Base-by-base conservation (phyloP, 352 stramenopile genomes). In the Globisporangium solare region DNA sequence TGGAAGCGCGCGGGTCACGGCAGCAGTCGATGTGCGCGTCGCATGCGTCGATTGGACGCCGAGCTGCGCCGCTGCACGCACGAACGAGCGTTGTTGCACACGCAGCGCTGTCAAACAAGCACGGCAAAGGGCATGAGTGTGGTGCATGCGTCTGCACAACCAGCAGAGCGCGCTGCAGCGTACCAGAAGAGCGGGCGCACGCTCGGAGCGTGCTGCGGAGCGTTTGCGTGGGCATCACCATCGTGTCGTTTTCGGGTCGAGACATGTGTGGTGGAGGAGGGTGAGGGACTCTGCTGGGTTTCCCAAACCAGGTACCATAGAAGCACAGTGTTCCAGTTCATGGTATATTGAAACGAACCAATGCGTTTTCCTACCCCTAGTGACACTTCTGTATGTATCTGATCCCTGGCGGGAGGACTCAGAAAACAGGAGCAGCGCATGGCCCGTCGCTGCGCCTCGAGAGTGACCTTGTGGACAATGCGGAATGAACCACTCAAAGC, bases 1-100 rank as follows among this genome's bases (percentile, higher is more conserved):
- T n/a, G 58, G 43, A 6, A 56, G 41, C 31, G 56, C 48, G 7
- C 31, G 24, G 0, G 41, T 20, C 18, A 14, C 15, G 4, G 40
- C n/a, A 32, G 21, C 32, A 52, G 27, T 31, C 12, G 53, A 24
- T 20, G 14, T 49, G 17, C 42, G 40, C 49, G 24, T 18, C 17
- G 51, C 27, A 31, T n/a, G n/a, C n/a, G 10, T 35, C 32, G 8
- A 6, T 10, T 53, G 31, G n/a, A 60, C 27, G 7, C 24, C 45
- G 32, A 43, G 54, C 32, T 60, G 43, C 54, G 54, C 31, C 43
- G 54, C 18, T 7, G 56, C 39, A 31, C 14, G 54, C 48, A 55
- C 22, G 47, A 61, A 51, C 13, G 47, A 46, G 47, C 56, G 56
- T 27, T 43, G 39, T 10, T 43, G 39, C 39, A n/a, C 12, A 43